These are phyloP conservation scores for Jackrogersella minutella DNA, from an alignment of 495 filamentous ascomycete species.

Conservation along the genomic window DNA sequence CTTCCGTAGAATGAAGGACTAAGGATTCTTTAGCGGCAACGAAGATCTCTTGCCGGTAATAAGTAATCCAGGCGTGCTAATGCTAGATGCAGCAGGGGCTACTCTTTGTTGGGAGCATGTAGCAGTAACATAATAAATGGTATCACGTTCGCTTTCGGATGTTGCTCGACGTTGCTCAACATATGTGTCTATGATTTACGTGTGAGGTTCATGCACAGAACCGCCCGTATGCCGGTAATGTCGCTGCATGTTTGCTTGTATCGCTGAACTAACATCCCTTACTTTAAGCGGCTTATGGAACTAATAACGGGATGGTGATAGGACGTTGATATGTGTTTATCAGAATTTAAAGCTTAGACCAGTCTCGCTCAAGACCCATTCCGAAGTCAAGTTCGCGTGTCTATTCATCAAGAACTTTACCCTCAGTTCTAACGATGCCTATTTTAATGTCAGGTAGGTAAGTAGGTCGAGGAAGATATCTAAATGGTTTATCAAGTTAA, in stretches of 20 bases:
- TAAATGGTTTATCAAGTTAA: no score
- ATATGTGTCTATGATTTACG: neutral
- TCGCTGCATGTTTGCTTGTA: neutral
- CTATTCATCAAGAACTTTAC: no score
- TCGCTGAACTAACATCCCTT: neutral
- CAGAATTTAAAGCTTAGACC: no score
- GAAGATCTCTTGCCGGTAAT: neutral
- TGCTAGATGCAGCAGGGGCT: constrained; percentile 10
- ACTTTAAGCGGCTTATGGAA: neutral
- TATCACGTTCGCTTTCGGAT: neutral
- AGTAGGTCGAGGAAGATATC: no score
- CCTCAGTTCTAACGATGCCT: no score
- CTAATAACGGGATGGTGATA: neutral
- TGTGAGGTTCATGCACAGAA: constrained; percentile 3
- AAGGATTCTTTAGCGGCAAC: constrained; percentile 19
- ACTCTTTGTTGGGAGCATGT: constrained; percentile 4
- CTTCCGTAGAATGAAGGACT: neutral
- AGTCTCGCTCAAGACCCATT: no score
- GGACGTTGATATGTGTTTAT: neutral
- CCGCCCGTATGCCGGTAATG: constrained; percentile 9
- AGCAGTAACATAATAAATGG: neutral
- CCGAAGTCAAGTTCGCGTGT: no score
- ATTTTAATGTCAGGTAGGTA: no score
- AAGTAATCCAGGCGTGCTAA: neutral
- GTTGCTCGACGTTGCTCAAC: neutral